Percentiles rank a stretch among this genome's conserved stretches.
Evolutionary conservation across 768 basidiomycete genomes (phyloP).

Genomic region (Dacryopinax spathularia): DNA sequence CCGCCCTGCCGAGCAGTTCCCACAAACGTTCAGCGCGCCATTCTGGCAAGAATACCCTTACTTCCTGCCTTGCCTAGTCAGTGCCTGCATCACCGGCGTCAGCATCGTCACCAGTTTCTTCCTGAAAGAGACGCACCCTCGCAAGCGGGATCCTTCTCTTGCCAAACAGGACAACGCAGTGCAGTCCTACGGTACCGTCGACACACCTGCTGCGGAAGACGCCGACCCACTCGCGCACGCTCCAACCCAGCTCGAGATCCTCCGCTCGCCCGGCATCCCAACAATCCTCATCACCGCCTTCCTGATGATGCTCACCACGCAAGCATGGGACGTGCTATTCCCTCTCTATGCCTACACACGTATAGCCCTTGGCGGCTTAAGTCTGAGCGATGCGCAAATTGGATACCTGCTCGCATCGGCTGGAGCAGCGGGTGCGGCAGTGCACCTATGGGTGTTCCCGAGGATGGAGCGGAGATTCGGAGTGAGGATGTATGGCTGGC

Average conservation of each 20-base stretch:
- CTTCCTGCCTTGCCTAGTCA: conserved; percentile 12
- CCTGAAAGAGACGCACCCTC: neutral
- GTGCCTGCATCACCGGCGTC: conserved; percentile 1
- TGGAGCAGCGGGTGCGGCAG: conserved; percentile 34
- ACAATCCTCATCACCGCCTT: conserved; percentile 13
- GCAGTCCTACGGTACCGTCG: neutral
- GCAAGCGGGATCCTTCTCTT: neutral
- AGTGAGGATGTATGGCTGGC: conserved; percentile 42
- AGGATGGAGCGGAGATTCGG: conserved; percentile 38
- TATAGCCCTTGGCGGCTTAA: conserved; percentile 42
- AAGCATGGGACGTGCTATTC: conserved; percentile 52
- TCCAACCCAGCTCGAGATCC: neutral
- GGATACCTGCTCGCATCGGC: conserved; percentile 44
- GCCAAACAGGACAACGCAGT: neutral
- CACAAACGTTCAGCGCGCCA: neutral
- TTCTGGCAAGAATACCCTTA: conserved; percentile 9
- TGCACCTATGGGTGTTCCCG: conserved; percentile 44
- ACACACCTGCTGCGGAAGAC: neutral
- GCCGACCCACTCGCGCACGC: neutral
- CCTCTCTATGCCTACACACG: conserved; percentile 55
- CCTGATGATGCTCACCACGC: conserved; percentile 27
- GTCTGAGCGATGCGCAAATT: conserved; percentile 34
- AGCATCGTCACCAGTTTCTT: neutral
- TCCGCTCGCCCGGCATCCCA: conserved; percentile 2
- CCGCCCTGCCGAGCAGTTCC: conserved; percentile 10